phyloP scores from a whole-genome alignment of 192 early-diverging fungal genomes.

The Gaertneriomyces sp. region DNA sequence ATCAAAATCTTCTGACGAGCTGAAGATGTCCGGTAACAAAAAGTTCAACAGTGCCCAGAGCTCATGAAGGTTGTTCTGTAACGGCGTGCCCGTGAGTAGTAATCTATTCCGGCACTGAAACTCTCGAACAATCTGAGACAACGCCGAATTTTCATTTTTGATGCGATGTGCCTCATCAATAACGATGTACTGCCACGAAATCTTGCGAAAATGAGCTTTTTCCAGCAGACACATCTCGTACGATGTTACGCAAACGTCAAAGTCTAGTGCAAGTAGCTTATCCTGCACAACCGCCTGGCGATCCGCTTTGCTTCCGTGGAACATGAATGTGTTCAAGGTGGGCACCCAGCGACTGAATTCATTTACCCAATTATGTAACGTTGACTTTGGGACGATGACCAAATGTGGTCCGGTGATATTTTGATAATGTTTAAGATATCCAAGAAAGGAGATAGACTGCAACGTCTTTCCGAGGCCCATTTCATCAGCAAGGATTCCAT shows the following conservation, averaged over 20 bases:
- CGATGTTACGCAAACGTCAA: conserved; percentile 92
- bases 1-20: conserved; percentile 89
- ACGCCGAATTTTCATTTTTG: conserved; percentile 91
- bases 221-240: conserved; percentile 95
- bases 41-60: conserved; percentile 99
- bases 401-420: conserved; percentile 81
- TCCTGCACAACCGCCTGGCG: conserved; percentile 30
- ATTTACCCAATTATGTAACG: conserved; percentile 91
- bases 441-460: conserved; percentile 94
- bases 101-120: conserved; percentile 85
- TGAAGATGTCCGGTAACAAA: conserved; percentile 94
- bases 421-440: conserved; percentile 84
- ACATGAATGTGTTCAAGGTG: conserved; percentile 77
- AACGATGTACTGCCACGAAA: conserved; percentile 72
- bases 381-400: conserved; percentile 95
- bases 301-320: conserved; percentile 85
- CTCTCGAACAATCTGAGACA: conserved; percentile 90
- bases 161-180: conserved; percentile 81
- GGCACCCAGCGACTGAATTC: conserved; percentile 94
- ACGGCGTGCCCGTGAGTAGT: conserved; percentile 90
- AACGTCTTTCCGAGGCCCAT: conserved; percentile 98
- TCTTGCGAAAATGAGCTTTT: conserved; percentile 77
- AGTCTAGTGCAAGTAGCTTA: conserved; percentile 41
- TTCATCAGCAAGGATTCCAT: conserved; percentile 98
- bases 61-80: conserved; percentile 94